Conservation (phyloP, 768 basidiomycete genomes). For the Tremella mesenterica region DNA sequence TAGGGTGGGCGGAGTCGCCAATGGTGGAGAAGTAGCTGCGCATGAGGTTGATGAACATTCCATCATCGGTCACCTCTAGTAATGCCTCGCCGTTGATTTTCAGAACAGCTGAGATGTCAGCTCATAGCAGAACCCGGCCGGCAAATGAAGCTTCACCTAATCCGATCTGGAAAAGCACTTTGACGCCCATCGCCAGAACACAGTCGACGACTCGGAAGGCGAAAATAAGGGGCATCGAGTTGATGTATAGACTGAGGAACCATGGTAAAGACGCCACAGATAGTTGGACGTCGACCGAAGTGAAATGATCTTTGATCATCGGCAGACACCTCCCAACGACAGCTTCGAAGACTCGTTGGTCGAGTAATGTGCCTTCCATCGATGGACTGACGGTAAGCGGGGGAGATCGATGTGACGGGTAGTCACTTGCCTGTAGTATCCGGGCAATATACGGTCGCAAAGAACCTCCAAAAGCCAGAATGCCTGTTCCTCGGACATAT, state of each 20-base stretch:
- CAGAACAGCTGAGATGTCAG: constrained; percentile 75
- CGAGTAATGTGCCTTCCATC: constrained; percentile 98
- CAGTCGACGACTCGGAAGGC: constrained; percentile 96
- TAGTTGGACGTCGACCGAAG: constrained; percentile 82
- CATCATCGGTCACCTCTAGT: constrained; percentile 89
- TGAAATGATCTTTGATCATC: constrained; percentile 89
- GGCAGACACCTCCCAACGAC: constrained; percentile 81
- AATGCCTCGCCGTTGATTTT: constrained; percentile 95
- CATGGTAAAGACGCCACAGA: constrained; percentile 95
- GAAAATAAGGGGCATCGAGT: constrained; percentile 66
- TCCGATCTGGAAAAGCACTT: constrained; percentile 96
- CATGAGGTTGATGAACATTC: constrained; percentile 92
- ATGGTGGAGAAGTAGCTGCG: constrained; percentile 88
- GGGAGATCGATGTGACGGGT: neutral
- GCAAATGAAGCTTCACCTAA: constrained; percentile 20
- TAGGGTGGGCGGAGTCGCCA: constrained; percentile 86
- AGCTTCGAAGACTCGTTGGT: constrained; percentile 94
- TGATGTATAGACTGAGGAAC: constrained; percentile 87
- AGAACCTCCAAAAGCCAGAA: constrained; percentile 95
- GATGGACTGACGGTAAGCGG: constrained; percentile 57
- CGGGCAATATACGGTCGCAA: constrained; percentile 86
- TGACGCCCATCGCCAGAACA: constrained; percentile 98
- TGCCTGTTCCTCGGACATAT: constrained; percentile 97
- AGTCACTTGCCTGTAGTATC: constrained; percentile 77
- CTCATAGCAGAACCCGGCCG: neutral